These are phyloP conservation scores for Diaporthe vexans DNA, from an alignment of 2,329 filamentous ascomycete species.

Conservation along the genomic window DNA sequence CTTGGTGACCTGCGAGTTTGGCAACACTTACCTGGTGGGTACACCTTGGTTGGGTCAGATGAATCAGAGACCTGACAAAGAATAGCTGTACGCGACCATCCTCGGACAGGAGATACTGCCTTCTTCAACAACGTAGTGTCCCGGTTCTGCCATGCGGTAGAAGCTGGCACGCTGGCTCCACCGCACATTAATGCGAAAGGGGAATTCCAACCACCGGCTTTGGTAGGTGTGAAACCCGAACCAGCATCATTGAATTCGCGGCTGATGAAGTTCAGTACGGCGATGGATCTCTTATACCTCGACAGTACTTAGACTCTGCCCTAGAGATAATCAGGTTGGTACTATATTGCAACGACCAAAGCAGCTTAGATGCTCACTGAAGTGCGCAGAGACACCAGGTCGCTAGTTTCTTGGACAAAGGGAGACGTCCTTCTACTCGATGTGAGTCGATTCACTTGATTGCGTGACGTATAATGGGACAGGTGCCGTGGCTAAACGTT, in stretches of 20 bases:
- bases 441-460: neutral
- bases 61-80: neutral
- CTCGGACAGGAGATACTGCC: neutral
- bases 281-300: conserved; percentile 1
- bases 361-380: neutral
- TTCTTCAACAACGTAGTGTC: conserved; percentile 22
- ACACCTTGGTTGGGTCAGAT: rapidly evolving
- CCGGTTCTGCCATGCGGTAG: conserved; percentile 5
- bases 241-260: neutral
- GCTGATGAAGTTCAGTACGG: neutral
- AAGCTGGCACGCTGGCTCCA: conserved; percentile 4
- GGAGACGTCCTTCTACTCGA: neutral
- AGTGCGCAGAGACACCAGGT: neutral
- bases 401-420: neutral
- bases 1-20: conserved; percentile 8
- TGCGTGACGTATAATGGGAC: too few relatives aligned
- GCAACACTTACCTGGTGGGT: conserved; percentile 4
- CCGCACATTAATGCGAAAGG: neutral
- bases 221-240: neutral
- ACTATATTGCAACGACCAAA: rapidly evolving
- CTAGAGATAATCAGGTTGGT: conserved; percentile 8
- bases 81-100: neutral
- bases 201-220: neutral
- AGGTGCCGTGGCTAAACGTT: neutral
- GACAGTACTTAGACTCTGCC: neutral